Percentiles rank a stretch among this genome's conserved stretches.
Conservation (phyloP, 2,329 filamentous ascomycete genomes). For the Periconia digitata region DNA sequence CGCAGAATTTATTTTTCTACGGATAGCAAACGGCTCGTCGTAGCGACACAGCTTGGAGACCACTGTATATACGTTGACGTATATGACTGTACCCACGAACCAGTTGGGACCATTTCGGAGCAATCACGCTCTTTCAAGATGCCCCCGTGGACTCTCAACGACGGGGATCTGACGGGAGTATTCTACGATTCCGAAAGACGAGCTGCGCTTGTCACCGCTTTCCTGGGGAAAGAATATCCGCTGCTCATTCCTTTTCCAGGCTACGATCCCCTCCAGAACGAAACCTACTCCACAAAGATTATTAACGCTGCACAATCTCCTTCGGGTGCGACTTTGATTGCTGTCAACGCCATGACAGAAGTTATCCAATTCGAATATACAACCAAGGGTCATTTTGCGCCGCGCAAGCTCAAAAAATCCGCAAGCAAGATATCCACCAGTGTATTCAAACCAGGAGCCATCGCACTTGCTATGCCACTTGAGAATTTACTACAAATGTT, state of each 20-base stretch:
- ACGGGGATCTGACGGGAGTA: conserved; percentile 38
- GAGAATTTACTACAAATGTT: conserved; percentile 26
- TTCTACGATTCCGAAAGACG: conserved; percentile 36
- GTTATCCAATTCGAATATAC: conserved; percentile 40
- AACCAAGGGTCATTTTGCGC: conserved; percentile 26
- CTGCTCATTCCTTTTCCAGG: conserved; percentile 27
- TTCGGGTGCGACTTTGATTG: conserved; percentile 30
- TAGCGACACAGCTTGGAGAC: conserved; percentile 38
- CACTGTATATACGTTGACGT: conserved; percentile 32
- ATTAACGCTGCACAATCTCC: conserved; percentile 40
- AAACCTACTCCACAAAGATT: conserved; percentile 34
- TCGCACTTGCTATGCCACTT: conserved; percentile 30
- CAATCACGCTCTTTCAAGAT: conserved; percentile 28
- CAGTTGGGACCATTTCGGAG: conserved; percentile 27
- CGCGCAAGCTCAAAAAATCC: conserved; percentile 34
- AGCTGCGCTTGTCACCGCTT: conserved; percentile 32
- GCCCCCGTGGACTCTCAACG: conserved; percentile 36
- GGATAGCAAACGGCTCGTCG: conserved; percentile 33
- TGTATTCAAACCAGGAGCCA: conserved; percentile 36
- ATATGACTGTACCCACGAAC: conserved; percentile 27
- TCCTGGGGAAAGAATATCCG: conserved; percentile 30
- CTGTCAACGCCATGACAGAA: conserved; percentile 40
- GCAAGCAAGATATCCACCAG: conserved; percentile 32
- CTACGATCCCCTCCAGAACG: conserved; percentile 28
- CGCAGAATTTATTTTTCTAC: conserved; percentile 38